These are phyloP conservation scores for Mentha longifolia DNA, from an alignment of 257 asterid species.

Conservation along the genomic window DNA sequence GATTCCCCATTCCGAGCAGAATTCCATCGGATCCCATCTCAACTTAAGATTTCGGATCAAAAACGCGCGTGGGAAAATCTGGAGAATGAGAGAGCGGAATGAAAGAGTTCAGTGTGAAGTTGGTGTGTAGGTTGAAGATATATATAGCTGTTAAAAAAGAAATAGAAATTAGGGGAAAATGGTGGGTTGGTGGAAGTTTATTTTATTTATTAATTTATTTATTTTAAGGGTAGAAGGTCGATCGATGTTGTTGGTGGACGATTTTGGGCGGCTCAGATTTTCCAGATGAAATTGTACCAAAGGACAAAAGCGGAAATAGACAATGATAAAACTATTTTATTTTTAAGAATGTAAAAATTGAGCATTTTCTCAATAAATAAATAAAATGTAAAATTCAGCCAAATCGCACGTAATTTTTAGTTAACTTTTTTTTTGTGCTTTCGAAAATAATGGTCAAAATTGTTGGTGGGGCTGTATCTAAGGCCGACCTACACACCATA, in stretches of 20 bases:
- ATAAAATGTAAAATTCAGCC: too few relatives aligned
- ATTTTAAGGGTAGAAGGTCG: neutral
- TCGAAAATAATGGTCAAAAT: neutral
- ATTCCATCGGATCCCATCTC: constrained; percentile 73
- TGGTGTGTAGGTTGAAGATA: constrained; percentile 20
- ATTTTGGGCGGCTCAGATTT: constrained; percentile 9
- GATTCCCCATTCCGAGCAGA: constrained; percentile 95
- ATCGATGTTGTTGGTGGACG: constrained; percentile 14
- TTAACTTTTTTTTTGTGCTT: too few relatives aligned
- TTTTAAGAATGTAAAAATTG: neutral
- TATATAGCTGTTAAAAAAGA: constrained; percentile 1
- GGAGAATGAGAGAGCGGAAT: constrained; percentile 10
- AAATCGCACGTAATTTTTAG: too few relatives aligned
- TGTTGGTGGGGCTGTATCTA: constrained; percentile 16
- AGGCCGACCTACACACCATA: neutral
- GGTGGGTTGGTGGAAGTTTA: constrained; percentile 26
- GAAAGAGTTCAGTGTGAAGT: constrained; percentile 16
- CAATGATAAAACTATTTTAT: neutral
- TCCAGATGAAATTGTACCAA: constrained; percentile 2
- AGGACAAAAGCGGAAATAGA: constrained; percentile 8
- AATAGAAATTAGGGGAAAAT: neutral
- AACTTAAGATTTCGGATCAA: constrained; percentile 25
- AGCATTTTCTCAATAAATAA: too few relatives aligned
- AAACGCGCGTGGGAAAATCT: constrained; percentile 3
- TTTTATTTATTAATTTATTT: neutral